Conservation (phyloP, 257 asterid genomes). For the Solanum ossicruentum region DNA sequence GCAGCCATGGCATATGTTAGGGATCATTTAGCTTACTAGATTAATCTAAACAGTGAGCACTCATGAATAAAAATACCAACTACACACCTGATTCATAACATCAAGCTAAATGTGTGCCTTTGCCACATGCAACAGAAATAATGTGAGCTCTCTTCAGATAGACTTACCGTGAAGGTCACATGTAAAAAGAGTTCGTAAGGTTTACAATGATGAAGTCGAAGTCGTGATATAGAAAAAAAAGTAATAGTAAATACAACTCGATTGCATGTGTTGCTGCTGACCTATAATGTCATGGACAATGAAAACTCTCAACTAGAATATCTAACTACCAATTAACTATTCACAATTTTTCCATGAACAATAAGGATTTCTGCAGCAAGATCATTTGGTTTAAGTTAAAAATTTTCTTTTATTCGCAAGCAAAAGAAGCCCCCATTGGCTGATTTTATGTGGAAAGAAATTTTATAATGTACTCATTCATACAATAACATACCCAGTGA, state of each 20-base stretch:
- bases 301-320: neutral
- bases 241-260: neutral
- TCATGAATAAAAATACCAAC: neutral
- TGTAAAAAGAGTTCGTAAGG: neutral
- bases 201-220: neutral
- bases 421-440: neutral
- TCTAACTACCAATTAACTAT: neutral
- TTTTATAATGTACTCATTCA: neutral
- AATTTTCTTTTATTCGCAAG: neutral
- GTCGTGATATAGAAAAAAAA: neutral
- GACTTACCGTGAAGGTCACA: neutral
- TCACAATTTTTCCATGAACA: neutral
- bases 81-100: neutral
- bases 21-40: too few relatives aligned
- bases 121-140: neutral
- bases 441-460: neutral
- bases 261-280: neutral
- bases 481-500: too few relatives aligned
- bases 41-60: neutral
- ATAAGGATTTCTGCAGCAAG: neutral
- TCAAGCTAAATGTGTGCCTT: neutral
- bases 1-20: too few relatives aligned
- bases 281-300: neutral
- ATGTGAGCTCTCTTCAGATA: neutral
- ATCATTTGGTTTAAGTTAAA: neutral